Evolutionary conservation across 2,329 filamentous ascomycete genomes (phyloP), one percentile per base, ranked within the genome.

Genomic region (Didymella lethalis): DNA sequence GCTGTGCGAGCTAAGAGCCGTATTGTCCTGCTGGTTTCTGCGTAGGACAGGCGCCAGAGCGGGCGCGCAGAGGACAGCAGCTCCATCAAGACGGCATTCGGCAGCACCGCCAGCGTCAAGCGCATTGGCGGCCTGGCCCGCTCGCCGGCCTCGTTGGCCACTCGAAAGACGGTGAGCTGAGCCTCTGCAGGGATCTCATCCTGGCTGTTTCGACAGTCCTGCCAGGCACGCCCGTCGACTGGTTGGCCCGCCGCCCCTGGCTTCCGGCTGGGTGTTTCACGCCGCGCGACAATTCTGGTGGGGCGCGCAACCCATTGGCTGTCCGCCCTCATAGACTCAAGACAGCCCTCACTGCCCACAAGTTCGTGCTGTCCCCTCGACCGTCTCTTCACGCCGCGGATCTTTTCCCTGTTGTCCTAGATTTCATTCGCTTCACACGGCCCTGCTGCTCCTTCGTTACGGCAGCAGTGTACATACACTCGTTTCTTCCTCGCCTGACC

Each of bases 371-470:
- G 54, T 57, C 50, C 50, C 50, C 51, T 59, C 49, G 46, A 48
- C 50, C 40, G 41, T 20, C 54, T 54, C 58, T 52, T 57, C 54
- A 54, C 49, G 38, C 58, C 57, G 57, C 51, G 51, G 56, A 59
- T 59, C 56, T 50, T 59, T 59, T 50, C 56, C 56, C 50, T 59
- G 56, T 59, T 59, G 40, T 59, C 59, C 62, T 64, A 63, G 62
- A 49, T 57, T 64, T 48, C 63, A 57, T 69, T 72, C 68, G 63
- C 65, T 74, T 69, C 63, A 51, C 55, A 48, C 66, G 61, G 66
- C 60, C 61, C 49, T 72, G 69, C 66, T 54, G 69, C 70, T 73
- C 73, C 68, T 66, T 74, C 72, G 69, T 68, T 74, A 69, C 57
- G 65, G 66, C 70, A 73, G 64, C 71, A 62, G 59, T 54, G 54